phyloP scores from a whole-genome alignment of 2,329 filamentous ascomycete genomes.

The Colletotrichum costaricense region DNA sequence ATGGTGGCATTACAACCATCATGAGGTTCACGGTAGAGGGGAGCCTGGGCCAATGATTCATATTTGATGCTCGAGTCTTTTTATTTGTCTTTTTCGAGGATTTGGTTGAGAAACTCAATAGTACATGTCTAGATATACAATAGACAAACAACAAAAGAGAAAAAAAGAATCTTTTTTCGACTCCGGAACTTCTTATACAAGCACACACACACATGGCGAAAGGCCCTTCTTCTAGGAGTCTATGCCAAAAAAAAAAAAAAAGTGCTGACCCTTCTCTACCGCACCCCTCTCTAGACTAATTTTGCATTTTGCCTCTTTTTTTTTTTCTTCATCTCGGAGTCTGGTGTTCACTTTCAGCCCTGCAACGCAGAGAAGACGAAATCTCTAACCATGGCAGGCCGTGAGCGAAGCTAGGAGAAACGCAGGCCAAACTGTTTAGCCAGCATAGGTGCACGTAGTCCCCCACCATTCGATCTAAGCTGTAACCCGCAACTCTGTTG shows the following conservation, averaged over 20 bases:
- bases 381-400: too few relatives aligned
- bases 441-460: too few relatives aligned
- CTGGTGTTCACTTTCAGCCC: neutral
- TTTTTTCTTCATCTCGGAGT: neutral
- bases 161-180: neutral
- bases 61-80: neutral
- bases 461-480: neutral
- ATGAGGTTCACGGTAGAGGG: too few relatives aligned
- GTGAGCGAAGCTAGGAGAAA: too few relatives aligned
- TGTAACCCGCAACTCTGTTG: neutral
- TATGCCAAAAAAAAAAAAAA: neutral
- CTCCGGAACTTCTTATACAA: neutral
- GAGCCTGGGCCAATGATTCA: neutral
- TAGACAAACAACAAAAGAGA: neutral
- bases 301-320: neutral
- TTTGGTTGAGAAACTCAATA: neutral
- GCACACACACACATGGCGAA: neutral
- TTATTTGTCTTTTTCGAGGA: neutral
- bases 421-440: too few relatives aligned
- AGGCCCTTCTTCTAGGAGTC: neutral
- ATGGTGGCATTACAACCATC: too few relatives aligned
- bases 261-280: neutral
- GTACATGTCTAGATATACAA: neutral
- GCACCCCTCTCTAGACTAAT: neutral
- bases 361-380: neutral